Conservation (phyloP, 164 flowering plant genomes). For the Nymphaea thermarum region DNA sequence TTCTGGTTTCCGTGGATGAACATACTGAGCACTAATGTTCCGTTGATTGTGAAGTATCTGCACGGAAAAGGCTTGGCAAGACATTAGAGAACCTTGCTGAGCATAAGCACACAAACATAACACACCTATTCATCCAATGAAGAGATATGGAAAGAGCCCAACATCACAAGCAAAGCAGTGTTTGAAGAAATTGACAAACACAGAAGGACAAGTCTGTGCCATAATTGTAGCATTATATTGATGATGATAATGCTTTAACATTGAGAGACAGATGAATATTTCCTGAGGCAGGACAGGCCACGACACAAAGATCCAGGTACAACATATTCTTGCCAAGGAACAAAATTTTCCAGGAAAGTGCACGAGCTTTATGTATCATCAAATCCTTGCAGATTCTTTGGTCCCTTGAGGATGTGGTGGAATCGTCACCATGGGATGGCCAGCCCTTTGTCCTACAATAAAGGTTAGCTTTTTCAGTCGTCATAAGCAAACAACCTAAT, state of each 20-base stretch:
- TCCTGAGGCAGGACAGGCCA: constrained; percentile 17
- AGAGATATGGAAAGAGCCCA: not conserved
- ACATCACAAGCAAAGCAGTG: not conserved
- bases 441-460: constrained; percentile 56
- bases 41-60: not conserved
- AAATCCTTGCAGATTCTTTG: constrained; percentile 62
- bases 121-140: not conserved
- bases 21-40: not conserved
- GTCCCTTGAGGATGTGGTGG: constrained; percentile 59
- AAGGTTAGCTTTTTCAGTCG: constrained; percentile 11
- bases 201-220: constrained; percentile 4
- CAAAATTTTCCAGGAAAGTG: constrained; percentile 10
- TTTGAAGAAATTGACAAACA: not conserved
- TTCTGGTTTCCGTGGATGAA: not conserved
- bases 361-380: constrained; percentile 14
- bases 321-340: constrained; percentile 21
- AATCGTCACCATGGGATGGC: constrained; percentile 36
- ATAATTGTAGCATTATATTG: constrained; percentile 25
- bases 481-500: no score
- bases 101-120: not conserved
- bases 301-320: constrained; percentile 13
- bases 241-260: constrained; percentile 30
- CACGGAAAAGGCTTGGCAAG: not conserved
- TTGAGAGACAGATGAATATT: constrained; percentile 8
- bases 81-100: not conserved